Base-by-base conservation (phyloP, 176 grass and related monocot species). In the Paspalum notatum region DNA sequence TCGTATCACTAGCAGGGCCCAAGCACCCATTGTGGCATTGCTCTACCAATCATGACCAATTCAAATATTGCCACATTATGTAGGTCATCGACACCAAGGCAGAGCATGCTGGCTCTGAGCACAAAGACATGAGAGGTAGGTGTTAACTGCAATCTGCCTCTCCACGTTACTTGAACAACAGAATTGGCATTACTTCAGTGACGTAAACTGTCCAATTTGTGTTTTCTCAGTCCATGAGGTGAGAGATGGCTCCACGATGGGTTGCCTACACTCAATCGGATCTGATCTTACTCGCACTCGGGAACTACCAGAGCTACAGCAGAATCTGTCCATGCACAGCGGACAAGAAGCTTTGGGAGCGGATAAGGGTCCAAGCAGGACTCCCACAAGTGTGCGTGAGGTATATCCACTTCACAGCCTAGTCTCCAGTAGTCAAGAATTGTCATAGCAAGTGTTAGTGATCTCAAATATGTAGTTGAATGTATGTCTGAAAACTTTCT, bases 281-380 rank as follows among this genome's bases (percentile, higher is more conserved):
- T 99, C 93, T 64, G 93, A 99, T 86, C 86, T 95, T 68, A 99
- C 93, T 13, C 90, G 86, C 58, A 99, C 89, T 14, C 74, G 80
- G 74, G 90, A 89, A 44, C 78, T 79, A 74, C 86, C 82, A 74
- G 88, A 95, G 44, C 76, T 38, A 60, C 82, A 91, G 66, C 86
- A 89, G 49, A 84, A 78, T 71, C 72, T 69, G 64, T 87, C 87
- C 65, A 54, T 90, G 85, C 85, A 86, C 44, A 89, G 75, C 16
- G 69, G 69, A 20, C 80, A 89, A 44, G 71, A 72, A 62, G 84
- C 63, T 78, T 53, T 11, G 5, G 27, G 25, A 49, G 87, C 66
- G 51, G 84, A 68, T 44, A 90, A 91, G 62, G 96, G 93, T 57
- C 90, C 70, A 70, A 91, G 69, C 63, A 83, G 45, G 78, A 93